Evolutionary conservation across 2,329 filamentous ascomycete species (phyloP), one percentile per base, ranked within the genome.

Genomic region (Juglanconis oblonga): DNA sequence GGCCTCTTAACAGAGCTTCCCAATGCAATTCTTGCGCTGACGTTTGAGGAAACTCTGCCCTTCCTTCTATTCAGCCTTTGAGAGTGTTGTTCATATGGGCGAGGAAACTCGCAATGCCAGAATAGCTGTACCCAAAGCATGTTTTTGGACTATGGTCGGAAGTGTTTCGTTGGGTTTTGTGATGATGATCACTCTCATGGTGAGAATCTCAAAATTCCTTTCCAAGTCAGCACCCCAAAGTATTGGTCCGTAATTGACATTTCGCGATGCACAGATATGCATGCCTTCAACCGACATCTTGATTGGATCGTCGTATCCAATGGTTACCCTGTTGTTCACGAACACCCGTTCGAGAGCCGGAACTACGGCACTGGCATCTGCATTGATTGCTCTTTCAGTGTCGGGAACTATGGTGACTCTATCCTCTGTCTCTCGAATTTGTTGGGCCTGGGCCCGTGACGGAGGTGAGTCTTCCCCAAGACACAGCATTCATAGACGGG

Each of bases 371-470:
- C 72, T 81, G 67, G 67, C 76, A 5, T 68, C 70, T 0, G 68
- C 75, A 0, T 65, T 80, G 14, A 68, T 74, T 0, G 64, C 77
- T 0, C 65, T 78, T 38, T 68, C 73, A n/a, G 72, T 75, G 53
- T 69, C 77, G 44, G 73, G 74, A 0, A 74, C 73, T 40, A 74
- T 78, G 53, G 75, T 73, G 38, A 72, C 72, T 44, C 71, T 80
- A 2, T 78, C 79, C 0, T 80, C 79, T 1, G 77, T 77, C 0
- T 79, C 78, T 0, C 75, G 79, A 3, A 66, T 81, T 1, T 76
- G 77, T 0, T 82, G 79, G 79, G 76, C 77, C 0, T 82, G 80
- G 70, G 76, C 79, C 11, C 68, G 75, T 4, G 80, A 82, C 57
- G 77, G 76, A 3, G 79, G 76, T 31, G 32, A 24, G 49, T 24